Conservation (phyloP, 176 grass and related monocot species). For the Phyllostachys edulis region DNA sequence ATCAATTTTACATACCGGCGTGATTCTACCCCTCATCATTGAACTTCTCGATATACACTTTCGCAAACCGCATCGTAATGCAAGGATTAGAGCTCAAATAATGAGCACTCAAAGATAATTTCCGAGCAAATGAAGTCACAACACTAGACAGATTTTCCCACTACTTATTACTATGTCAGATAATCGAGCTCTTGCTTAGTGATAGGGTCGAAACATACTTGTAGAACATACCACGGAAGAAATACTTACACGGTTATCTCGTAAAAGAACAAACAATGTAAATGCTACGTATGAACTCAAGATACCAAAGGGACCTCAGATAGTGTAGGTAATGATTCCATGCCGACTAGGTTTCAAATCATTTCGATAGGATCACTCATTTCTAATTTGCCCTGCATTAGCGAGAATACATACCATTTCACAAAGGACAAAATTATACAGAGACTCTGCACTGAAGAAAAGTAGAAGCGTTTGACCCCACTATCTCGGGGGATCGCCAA, state of each 20-base stretch:
- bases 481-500: background rate
- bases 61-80: too few species aligned
- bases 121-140: slow-evolving; percentile 13
- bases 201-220: background rate
- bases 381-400: background rate
- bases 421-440: too few species aligned
- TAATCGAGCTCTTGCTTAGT: slow-evolving; percentile 13
- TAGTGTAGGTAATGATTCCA: background rate
- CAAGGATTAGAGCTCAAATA: background rate
- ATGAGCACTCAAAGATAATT: too few species aligned
- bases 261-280: background rate
- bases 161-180: background rate
- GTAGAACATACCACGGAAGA: background rate
- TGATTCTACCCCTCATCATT: slow-evolving; percentile 14
- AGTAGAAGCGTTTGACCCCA: too few species aligned
- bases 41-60: slow-evolving; percentile 27
- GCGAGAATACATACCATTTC: background rate
- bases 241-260: background rate
- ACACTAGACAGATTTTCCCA: too few species aligned
- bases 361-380: background rate
- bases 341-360: background rate
- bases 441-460: too few species aligned
- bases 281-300: background rate
- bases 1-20: too few species aligned
- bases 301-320: background rate